Evolutionary conservation across 2,329 filamentous ascomycete genomes (phyloP).

Genomic region (Nothophaeocryptopus gaeumannii): DNA sequence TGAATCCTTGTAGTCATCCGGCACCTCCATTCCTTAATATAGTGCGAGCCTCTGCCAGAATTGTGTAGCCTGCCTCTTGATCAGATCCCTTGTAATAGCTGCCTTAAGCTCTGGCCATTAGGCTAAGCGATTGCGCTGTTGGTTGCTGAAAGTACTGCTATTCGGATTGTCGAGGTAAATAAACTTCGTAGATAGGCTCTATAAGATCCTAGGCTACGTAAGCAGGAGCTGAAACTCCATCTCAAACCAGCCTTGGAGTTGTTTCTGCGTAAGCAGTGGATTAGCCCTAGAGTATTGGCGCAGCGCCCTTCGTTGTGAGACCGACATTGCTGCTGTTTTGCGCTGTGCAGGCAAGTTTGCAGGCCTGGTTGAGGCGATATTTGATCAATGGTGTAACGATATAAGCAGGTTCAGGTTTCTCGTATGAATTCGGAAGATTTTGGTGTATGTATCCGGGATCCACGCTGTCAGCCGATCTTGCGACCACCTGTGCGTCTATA

Average conservation of each 20-base stretch:
- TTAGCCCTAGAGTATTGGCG: neutral
- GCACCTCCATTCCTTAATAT: constrained; percentile 7
- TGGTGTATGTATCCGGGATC: no score
- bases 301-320: neutral
- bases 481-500: no score
- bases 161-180: neutral
- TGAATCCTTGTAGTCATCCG: constrained; percentile 11
- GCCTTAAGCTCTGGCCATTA: neutral
- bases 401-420: neutral
- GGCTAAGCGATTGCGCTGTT: neutral
- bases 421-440: no score
- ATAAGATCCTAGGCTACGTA: neutral
- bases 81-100: neutral
- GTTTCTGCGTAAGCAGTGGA: neutral
- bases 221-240: neutral
- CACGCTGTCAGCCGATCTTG: no score
- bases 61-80: neutral
- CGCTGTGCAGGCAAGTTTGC: neutral
- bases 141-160: neutral
- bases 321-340: no score
- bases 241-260: no score
- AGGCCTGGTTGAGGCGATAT: neutral
- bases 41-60: neutral
- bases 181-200: neutral
- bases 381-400: neutral